A percentile compares a stretch with the other conserved stretches of the same genome.
These are phyloP conservation scores for Endocarpon pusillum DNA, from an alignment of 495 filamentous ascomycete species.

Conservation along the genomic window DNA sequence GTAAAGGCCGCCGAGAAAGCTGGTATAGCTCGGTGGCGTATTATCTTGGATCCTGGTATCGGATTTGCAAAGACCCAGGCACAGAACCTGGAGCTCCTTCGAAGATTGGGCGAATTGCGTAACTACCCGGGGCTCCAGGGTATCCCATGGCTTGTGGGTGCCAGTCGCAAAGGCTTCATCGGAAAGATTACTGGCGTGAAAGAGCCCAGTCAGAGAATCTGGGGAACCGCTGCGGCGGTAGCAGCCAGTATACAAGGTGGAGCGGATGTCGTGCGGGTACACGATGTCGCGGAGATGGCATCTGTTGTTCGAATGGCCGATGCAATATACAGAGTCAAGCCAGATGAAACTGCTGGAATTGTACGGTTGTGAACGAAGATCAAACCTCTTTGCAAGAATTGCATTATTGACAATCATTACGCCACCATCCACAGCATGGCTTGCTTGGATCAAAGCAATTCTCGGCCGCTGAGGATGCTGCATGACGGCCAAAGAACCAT, in stretches of 20 bases:
- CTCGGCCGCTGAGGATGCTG: too few relatives aligned
- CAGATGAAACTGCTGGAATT: background rate
- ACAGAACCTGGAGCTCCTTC: constrained; percentile 68
- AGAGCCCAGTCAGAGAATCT: constrained; percentile 44
- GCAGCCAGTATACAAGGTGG: constrained; percentile 78
- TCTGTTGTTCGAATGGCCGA: constrained; percentile 79
- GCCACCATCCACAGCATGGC: too few relatives aligned
- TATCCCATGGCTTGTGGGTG: constrained; percentile 78
- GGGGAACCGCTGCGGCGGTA: constrained; percentile 82
- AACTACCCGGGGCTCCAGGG: constrained; percentile 44
- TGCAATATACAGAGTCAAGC: constrained; percentile 53
- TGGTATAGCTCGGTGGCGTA: constrained; percentile 79
- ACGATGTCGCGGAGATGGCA: constrained; percentile 84
- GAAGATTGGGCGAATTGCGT: constrained; percentile 45
- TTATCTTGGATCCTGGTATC: constrained; percentile 85
- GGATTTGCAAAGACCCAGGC: constrained; percentile 75
- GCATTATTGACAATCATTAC: too few relatives aligned
- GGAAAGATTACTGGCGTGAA: constrained; percentile 68
- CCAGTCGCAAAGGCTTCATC: constrained; percentile 82
- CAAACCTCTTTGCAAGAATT: too few relatives aligned
- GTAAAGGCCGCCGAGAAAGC: constrained; percentile 64
- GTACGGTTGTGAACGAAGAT: too few relatives aligned
- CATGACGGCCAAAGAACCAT: too few relatives aligned
- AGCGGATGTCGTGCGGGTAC: constrained; percentile 85
- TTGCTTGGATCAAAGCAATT: too few relatives aligned